Evolutionary conservation across 768 basidiomycete species (phyloP).

Genomic region (Grammothele lineata): DNA sequence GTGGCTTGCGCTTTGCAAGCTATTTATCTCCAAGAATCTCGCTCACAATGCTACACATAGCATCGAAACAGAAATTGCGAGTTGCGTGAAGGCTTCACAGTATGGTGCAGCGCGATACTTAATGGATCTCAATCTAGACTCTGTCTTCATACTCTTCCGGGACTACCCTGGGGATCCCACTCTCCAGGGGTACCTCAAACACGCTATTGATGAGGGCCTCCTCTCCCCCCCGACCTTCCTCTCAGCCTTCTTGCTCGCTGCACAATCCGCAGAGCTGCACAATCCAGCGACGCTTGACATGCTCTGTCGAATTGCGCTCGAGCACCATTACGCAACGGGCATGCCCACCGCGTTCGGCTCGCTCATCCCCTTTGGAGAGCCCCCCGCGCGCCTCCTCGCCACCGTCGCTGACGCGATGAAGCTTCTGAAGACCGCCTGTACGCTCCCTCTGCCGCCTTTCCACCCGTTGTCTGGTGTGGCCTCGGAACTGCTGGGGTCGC

Average conservation of each 20-base stretch:
- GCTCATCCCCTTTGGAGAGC: conserved; percentile 46
- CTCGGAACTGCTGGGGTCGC: conserved; percentile 58
- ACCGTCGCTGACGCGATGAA: conserved; percentile 59
- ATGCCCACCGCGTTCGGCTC: conserved; percentile 46
- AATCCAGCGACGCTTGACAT: conserved; percentile 63
- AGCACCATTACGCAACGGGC: conserved; percentile 58
- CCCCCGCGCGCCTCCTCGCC: conserved; percentile 44
- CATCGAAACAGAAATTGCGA: conserved; percentile 56
- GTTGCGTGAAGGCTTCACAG: too few relatives aligned
- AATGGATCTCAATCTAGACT: conserved; percentile 39
- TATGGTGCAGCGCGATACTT: too few relatives aligned
- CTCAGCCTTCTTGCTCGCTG: conserved; percentile 61
- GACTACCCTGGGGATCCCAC: conserved; percentile 67
- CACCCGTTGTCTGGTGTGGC: conserved; percentile 56
- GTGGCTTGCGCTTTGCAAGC: conserved; percentile 67
- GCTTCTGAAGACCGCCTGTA: conserved; percentile 53
- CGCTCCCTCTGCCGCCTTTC: conserved; percentile 47
- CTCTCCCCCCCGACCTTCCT: conserved; percentile 59
- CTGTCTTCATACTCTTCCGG: conserved; percentile 62
- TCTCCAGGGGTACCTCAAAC: conserved; percentile 61
- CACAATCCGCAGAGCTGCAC: conserved; percentile 60
- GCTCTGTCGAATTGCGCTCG: conserved; percentile 62
- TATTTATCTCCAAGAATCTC: conserved; percentile 51
- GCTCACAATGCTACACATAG: conserved; percentile 35
- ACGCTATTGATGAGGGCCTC: conserved; percentile 51